Conservation (phyloP, 208 protist species). For the Crithidia brevicula region DNA sequence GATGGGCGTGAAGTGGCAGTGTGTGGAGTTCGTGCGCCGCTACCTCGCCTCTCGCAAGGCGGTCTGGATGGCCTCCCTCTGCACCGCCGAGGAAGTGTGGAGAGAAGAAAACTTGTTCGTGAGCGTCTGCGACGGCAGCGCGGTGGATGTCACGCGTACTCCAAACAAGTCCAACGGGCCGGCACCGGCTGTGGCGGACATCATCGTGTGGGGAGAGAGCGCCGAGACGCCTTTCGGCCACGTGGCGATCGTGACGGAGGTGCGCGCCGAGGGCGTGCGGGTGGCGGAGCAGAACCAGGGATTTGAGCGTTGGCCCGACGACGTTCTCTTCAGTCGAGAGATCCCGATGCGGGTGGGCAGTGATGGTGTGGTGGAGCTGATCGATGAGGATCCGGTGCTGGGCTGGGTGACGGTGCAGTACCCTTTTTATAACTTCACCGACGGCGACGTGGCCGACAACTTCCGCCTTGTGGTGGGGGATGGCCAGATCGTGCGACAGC, state of each 20-base stretch:
- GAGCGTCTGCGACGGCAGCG: slow-evolving; percentile 22
- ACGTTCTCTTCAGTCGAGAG: slow-evolving; percentile 57
- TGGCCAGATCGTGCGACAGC: slow-evolving; percentile 54
- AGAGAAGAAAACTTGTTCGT: slow-evolving; percentile 33
- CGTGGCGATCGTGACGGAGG: slow-evolving; percentile 60
- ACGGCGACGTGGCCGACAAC: slow-evolving; percentile 58
- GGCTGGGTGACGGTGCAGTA: slow-evolving; percentile 63
- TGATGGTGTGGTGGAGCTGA: slow-evolving; percentile 38
- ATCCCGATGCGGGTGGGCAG: slow-evolving; percentile 31
- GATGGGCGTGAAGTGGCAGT: slow-evolving; percentile 73
- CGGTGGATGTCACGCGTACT: slow-evolving; percentile 36
- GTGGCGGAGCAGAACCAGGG: slow-evolving; percentile 80
- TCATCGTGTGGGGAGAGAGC: slow-evolving; percentile 67
- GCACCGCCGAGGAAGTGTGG: slow-evolving; percentile 67
- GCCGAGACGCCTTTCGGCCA: slow-evolving; percentile 60
- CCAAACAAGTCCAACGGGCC: slow-evolving; percentile 38
- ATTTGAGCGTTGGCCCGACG: slow-evolving; percentile 55
- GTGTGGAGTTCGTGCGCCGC: slow-evolving; percentile 73
- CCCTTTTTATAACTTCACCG: slow-evolving; percentile 54
- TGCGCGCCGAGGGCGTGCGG: slow-evolving; percentile 31
- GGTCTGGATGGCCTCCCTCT: slow-evolving; percentile 64
- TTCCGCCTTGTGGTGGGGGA: slow-evolving; percentile 50
- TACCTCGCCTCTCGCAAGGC: slow-evolving; percentile 70
- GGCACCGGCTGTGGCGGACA: slow-evolving; percentile 45
- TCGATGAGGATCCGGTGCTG: slow-evolving; percentile 58